Conservation (phyloP, 2,329 filamentous ascomycete genomes). For the Botrytis sinoallii region DNA sequence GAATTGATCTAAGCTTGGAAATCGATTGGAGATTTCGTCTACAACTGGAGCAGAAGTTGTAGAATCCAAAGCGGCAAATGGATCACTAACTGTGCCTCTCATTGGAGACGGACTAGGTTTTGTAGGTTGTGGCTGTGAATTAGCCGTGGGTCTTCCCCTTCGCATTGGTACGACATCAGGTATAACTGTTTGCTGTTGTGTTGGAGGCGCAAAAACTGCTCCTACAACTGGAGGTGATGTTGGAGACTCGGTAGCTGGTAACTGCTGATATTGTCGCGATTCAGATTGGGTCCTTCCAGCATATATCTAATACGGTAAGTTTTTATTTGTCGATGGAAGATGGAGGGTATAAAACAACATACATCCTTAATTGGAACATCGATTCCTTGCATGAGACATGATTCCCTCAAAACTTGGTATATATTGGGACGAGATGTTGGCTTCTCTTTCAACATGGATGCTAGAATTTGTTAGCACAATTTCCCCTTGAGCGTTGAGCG, state of each 20-base stretch:
- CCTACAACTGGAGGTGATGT: slow-evolving; percentile 63
- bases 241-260: slow-evolving; percentile 55
- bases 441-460: slow-evolving; percentile 85
- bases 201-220: slow-evolving; percentile 74
- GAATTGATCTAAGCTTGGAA: slow-evolving; percentile 91
- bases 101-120: slow-evolving; percentile 67
- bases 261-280: slow-evolving; percentile 53
- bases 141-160: slow-evolving; percentile 69
- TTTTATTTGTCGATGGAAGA: slow-evolving; percentile 7
- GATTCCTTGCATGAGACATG: slow-evolving; percentile 83
- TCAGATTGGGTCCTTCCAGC: slow-evolving; percentile 62
- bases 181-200: slow-evolving; percentile 67
- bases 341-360: slow-evolving; percentile 40
- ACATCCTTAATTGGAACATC: slow-evolving; percentile 88
- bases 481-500: background rate
- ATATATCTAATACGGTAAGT: slow-evolving; percentile 60
- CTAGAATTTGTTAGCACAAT: slow-evolving; percentile 44
- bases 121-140: slow-evolving; percentile 44
- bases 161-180: slow-evolving; percentile 95
- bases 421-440: slow-evolving; percentile 79
- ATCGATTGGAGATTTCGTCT: slow-evolving; percentile 81
- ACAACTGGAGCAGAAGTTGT: slow-evolving; percentile 52
- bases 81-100: slow-evolving; percentile 69
- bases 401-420: slow-evolving; percentile 85
- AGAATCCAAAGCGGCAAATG: slow-evolving; percentile 85